These are phyloP conservation scores for California macrophylla DNA, from an alignment of 441 rosid species.

Conservation along the genomic window DNA sequence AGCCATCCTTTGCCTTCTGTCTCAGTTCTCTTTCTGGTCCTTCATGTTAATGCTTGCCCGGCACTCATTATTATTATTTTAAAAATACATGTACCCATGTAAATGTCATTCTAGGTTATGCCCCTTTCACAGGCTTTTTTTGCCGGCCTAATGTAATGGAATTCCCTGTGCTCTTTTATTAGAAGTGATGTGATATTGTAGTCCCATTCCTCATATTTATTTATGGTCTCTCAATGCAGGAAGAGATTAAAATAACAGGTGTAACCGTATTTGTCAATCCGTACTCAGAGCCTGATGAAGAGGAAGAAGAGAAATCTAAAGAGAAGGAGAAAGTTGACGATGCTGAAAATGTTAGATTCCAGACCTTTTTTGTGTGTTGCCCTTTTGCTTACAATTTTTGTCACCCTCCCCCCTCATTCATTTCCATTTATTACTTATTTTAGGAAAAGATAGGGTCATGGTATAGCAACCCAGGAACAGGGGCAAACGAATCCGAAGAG, in stretches of 20 bases:
- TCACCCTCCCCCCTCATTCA: not conserved
- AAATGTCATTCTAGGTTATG: too few species aligned
- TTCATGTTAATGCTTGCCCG: too few species aligned
- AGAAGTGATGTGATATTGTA: not conserved
- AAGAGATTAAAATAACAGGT: constrained; percentile 65
- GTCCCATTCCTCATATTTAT: constrained; percentile 8
- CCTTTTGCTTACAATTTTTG: constrained; percentile 2
- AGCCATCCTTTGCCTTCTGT: not conserved
- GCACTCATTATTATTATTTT: too few species aligned
- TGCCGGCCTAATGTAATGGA: not conserved
- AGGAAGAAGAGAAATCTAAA: constrained; percentile 62
- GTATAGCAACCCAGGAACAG: constrained; percentile 89
- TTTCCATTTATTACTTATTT: constrained; percentile 13
- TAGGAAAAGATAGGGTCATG: constrained; percentile 88
- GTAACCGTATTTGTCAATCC: constrained; percentile 78
- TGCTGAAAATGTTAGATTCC: constrained; percentile 55
- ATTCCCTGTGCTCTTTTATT: not conserved
- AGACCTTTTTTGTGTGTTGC: not conserved
- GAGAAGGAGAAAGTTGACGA: constrained; percentile 39
- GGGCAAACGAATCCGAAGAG: constrained; percentile 40
- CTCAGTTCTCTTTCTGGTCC: not conserved
- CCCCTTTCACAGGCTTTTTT: not conserved
- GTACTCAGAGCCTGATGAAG: constrained; percentile 70
- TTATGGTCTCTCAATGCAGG: constrained; percentile 37
- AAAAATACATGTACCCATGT: too few species aligned